phyloP scores from a whole-genome alignment of 139 green algal genomes.

The Auxenochlorella pyrenoidosa region DNA sequence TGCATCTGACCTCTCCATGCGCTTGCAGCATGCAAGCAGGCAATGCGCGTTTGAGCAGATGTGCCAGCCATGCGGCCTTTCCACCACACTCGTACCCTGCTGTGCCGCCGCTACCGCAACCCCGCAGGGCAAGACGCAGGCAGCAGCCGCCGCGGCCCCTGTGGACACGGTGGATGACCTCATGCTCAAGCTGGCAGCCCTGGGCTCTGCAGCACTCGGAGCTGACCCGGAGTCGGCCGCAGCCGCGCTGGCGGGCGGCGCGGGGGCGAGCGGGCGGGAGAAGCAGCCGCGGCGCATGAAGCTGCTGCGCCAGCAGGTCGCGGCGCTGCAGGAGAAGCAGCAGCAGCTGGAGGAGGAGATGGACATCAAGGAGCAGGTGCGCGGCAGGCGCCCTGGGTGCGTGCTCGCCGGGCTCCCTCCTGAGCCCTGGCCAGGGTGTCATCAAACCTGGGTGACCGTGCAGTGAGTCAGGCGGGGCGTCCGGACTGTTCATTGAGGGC shows the following conservation, averaged over 20 bases:
- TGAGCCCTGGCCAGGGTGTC: no score
- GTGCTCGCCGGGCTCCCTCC: no score
- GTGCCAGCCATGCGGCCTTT: neutral
- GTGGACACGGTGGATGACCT: neutral
- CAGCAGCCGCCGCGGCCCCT: neutral
- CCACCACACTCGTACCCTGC: neutral
- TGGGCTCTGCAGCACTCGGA: neutral
- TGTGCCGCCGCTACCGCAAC: neutral
- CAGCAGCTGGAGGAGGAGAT: conserved; percentile 24
- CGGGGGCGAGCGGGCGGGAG: neutral
- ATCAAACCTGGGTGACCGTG: neutral
- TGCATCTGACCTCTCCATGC: no score
- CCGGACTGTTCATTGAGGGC: neutral
- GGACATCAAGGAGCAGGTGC: neutral
- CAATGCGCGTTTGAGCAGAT: neutral
- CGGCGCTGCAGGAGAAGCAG: conserved; percentile 15
- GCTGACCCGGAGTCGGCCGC: neutral
- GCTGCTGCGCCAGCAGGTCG: conserved; percentile 15
- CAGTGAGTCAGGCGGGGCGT: neutral
- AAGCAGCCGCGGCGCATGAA: conserved; percentile 27
- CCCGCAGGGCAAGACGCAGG: neutral
- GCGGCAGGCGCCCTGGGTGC: neutral
- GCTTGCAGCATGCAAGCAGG: neutral
- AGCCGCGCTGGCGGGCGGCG: neutral
- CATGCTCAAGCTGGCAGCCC: conserved; percentile 7